phyloP scores from a whole-genome alignment of 1,284 basidiomycete genomes.

The Trametes versicolor region DNA sequence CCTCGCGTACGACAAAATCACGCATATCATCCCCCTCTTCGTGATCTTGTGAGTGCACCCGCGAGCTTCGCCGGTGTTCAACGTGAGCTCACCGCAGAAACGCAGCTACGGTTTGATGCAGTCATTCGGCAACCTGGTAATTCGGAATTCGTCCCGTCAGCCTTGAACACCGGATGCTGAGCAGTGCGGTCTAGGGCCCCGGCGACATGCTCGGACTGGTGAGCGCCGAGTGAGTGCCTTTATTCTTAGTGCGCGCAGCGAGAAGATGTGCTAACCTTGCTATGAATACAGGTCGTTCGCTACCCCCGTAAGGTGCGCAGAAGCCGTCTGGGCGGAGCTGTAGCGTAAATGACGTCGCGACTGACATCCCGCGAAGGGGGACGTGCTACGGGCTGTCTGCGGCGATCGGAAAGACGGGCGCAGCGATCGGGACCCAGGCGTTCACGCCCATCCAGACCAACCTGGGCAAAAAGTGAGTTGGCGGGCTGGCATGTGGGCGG shows the following conservation, averaged over 20 bases:
- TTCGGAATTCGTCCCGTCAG: conserved; percentile 18
- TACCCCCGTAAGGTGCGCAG: conserved; percentile 65
- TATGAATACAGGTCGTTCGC: conserved; percentile 61
- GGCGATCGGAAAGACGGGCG: conserved; percentile 80
- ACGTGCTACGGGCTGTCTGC: conserved; percentile 79
- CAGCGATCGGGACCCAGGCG: conserved; percentile 79
- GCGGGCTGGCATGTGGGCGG: conserved; percentile 14
- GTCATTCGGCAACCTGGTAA: conserved; percentile 71
- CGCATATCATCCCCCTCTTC: conserved; percentile 71
- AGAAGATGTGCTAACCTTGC: conserved; percentile 15
- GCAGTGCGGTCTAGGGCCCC: conserved; percentile 59
- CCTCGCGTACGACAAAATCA: conserved; percentile 72
- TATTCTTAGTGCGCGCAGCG: conserved; percentile 11
- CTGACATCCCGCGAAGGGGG: conserved; percentile 52
- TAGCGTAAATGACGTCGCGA: conserved; percentile 13
- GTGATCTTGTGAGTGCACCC: conserved; percentile 64
- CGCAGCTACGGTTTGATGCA: conserved; percentile 74
- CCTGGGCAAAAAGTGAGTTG: conserved; percentile 65
- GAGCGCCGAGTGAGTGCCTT: conserved; percentile 65
- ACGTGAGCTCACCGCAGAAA: conserved; percentile 27
- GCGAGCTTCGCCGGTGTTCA: conserved; percentile 14
- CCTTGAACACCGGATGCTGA: conserved; percentile 13
- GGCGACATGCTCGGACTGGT: conserved; percentile 79
- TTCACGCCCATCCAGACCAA: conserved; percentile 80
- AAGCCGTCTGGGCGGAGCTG: neutral